phyloP scores from a whole-genome alignment of 2,329 filamentous ascomycete species.

The Lachnellula willkommii region DNA sequence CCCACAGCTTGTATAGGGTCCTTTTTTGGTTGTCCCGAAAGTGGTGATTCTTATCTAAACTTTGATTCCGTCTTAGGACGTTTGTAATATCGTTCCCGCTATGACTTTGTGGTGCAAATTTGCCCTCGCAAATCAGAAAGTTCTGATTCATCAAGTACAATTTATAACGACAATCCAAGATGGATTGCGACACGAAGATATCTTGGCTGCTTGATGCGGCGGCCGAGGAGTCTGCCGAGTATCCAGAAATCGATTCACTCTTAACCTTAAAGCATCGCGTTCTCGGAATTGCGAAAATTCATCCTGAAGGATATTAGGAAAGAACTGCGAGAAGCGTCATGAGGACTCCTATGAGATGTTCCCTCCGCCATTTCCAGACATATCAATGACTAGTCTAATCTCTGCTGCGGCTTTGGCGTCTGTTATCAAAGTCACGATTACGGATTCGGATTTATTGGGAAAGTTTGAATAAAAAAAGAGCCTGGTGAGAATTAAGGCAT shows the following conservation, averaged over 20 bases:
- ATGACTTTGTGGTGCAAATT: slow-evolving; percentile 18
- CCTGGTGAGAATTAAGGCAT: slow-evolving; percentile 25
- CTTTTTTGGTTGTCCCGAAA: slow-evolving; percentile 48
- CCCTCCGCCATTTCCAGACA: slow-evolving; percentile 56
- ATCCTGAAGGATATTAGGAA: slow-evolving; percentile 27
- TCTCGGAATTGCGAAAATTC: slow-evolving; percentile 20
- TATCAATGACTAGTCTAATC: slow-evolving; percentile 57
- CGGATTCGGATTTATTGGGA: slow-evolving; percentile 21
- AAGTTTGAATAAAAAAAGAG: slow-evolving; percentile 20
- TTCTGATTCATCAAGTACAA: slow-evolving; percentile 18
- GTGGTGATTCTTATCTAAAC: too few species aligned
- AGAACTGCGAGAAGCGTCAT: slow-evolving; percentile 44
- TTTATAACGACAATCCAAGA: slow-evolving; percentile 21
- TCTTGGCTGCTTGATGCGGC: slow-evolving; percentile 13
- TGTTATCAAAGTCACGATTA: slow-evolving; percentile 37
- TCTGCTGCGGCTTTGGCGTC: slow-evolving; percentile 42
- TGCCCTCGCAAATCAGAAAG: slow-evolving; percentile 19
- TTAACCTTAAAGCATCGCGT: slow-evolving; percentile 21
- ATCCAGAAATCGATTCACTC: slow-evolving; percentile 15
- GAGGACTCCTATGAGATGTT: slow-evolving; percentile 37
- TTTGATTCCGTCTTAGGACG: too few species aligned
- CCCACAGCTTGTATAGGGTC: slow-evolving; percentile 55
- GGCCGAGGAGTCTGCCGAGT: slow-evolving; percentile 14
- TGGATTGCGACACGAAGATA: slow-evolving; percentile 13
- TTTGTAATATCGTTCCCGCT: slow-evolving; percentile 17